Conservation (phyloP, 148 eudicot species). For the Simmondsia chinensis region DNA sequence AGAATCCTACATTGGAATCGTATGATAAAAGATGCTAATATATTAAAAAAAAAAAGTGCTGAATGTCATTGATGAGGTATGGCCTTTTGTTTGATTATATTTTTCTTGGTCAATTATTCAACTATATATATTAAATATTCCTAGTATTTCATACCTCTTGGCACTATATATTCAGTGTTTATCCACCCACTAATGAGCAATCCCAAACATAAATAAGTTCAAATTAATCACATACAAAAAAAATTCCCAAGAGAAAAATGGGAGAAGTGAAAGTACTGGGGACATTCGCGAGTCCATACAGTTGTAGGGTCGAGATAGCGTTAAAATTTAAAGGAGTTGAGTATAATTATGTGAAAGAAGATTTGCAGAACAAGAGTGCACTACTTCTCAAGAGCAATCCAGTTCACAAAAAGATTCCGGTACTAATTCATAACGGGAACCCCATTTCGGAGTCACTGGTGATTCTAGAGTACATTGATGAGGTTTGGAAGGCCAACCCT, state of each 20-base stretch:
- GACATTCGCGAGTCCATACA: constrained; percentile 18
- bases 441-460: constrained; percentile 31
- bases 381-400: constrained; percentile 22
- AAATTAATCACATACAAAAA: too few species aligned
- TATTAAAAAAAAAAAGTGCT: too few species aligned
- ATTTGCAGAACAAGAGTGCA: constrained; percentile 20
- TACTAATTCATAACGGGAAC: constrained; percentile 34
- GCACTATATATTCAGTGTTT: too few species aligned
- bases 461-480: constrained; percentile 46
- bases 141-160: too few species aligned
- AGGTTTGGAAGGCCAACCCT: constrained; percentile 22
- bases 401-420: constrained; percentile 34
- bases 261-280: constrained; percentile 19
- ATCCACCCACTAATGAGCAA: too few species aligned
- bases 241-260: constrained; percentile 5
- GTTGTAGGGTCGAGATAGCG: constrained; percentile 24
- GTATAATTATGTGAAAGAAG: constrained; percentile 18
- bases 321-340: constrained; percentile 19
- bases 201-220: too few species aligned
- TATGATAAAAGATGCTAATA: too few species aligned
- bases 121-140: too few species aligned
- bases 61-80: too few species aligned
- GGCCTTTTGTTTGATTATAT: too few species aligned
- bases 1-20: too few species aligned
- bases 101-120: too few species aligned